phyloP scores from a whole-genome alignment of 1,284 basidiomycete species.

The Athelia psychrophila region DNA sequence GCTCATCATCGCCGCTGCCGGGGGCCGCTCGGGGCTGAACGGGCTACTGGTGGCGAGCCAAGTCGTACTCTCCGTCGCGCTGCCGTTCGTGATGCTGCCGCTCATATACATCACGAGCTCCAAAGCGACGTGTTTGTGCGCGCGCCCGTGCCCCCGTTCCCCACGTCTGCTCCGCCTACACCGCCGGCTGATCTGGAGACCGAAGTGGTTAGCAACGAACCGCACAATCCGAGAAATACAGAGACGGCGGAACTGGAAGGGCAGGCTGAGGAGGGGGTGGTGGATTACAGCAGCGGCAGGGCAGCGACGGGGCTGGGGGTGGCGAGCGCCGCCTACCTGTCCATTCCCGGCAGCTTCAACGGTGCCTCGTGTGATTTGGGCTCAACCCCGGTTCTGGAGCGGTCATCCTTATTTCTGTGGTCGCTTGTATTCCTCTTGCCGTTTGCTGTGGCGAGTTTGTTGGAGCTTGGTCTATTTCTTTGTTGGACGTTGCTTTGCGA shows the following conservation, averaged over 20 bases:
- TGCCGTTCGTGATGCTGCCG: constrained; percentile 76
- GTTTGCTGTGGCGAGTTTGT: too few relatives aligned
- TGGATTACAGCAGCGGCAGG: constrained; percentile 65
- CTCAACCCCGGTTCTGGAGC: too few relatives aligned
- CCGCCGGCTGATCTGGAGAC: too few relatives aligned
- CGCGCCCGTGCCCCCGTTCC: too few relatives aligned
- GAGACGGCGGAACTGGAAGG: neutral
- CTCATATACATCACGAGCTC: constrained; percentile 64
- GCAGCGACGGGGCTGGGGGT: constrained; percentile 53
- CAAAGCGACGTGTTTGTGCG: constrained; percentile 53
- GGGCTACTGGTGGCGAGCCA: constrained; percentile 77
- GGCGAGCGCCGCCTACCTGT: too few relatives aligned
- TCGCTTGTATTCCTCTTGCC: too few relatives aligned
- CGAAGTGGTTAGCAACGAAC: neutral
- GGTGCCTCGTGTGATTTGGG: too few relatives aligned
- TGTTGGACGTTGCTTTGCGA: too few relatives aligned
- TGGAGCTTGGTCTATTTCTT: too few relatives aligned
- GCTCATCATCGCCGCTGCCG: constrained; percentile 62
- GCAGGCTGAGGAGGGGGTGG: constrained; percentile 16
- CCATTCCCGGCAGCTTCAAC: too few relatives aligned
- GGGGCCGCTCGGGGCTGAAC: constrained; percentile 69
- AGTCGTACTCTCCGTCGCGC: constrained; percentile 72
- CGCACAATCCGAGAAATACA: neutral
- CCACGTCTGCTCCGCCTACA: too few relatives aligned
- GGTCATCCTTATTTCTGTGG: too few relatives aligned